Conservation (phyloP, 306 rosid species). For the Gynostemma pentaphyllum region DNA sequence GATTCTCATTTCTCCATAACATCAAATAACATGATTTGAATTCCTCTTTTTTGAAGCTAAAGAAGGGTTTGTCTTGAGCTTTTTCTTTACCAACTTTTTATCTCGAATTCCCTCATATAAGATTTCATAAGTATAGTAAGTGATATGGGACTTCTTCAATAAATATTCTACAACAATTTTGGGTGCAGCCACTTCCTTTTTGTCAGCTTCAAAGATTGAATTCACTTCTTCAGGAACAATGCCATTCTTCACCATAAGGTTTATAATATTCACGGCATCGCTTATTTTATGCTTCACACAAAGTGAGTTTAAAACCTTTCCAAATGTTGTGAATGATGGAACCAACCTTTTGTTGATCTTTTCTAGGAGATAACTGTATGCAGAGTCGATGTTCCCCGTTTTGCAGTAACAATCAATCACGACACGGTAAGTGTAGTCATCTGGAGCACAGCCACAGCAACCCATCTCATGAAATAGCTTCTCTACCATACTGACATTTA, state of each 20-base stretch:
- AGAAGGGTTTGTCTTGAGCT: background rate
- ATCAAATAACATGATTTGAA: background rate
- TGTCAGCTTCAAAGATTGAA: constrained; percentile 71
- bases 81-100: constrained; percentile 41
- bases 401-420: constrained; percentile 79
- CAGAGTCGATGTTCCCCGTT: constrained; percentile 47
- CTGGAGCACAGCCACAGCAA: constrained; percentile 37
- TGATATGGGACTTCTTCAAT: constrained; percentile 67
- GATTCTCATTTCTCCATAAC: background rate
- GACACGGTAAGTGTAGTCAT: constrained; percentile 60
- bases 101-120: constrained; percentile 76
- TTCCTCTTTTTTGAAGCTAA: background rate
- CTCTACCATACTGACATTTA: constrained; percentile 39
- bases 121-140: constrained; percentile 68
- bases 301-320: constrained; percentile 70
- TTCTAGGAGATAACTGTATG: constrained; percentile 46
- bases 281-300: constrained; percentile 46
- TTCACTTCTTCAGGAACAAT: constrained; percentile 65
- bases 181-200: constrained; percentile 76
- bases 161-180: constrained; percentile 81
- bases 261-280: constrained; percentile 65
- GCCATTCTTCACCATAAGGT: constrained; percentile 63
- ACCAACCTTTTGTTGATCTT: constrained; percentile 46
- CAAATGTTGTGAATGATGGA: constrained; percentile 60
- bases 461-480: constrained; percentile 56